A percentile compares a stretch with the other conserved stretches of the same genome.
These are phyloP conservation scores for Pholiota molesta DNA, from an alignment of 768 basidiomycete species.

Conservation along the genomic window DNA sequence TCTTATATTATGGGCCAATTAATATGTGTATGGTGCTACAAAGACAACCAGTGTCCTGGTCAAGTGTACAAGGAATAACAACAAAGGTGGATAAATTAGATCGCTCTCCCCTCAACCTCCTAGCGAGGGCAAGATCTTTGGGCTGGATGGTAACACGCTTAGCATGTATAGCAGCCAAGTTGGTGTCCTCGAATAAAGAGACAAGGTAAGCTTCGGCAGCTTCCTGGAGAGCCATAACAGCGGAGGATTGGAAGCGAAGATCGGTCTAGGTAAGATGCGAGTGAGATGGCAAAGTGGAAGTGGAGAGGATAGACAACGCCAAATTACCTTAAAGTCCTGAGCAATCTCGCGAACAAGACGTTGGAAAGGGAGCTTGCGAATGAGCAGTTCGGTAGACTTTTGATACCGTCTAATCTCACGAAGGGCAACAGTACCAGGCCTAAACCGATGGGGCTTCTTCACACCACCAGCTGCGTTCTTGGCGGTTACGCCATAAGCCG, in stretches of 20 bases:
- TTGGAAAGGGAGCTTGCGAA: constrained; percentile 71
- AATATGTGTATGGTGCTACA: constrained; percentile 14
- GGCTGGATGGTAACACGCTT: constrained; percentile 64
- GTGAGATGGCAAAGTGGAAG: neutral
- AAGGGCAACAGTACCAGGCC: constrained; percentile 78
- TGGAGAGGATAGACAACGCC: neutral
- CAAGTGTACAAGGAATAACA: constrained; percentile 10
- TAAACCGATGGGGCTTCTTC: constrained; percentile 84
- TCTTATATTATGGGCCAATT: neutral
- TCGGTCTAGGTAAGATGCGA: constrained; percentile 49
- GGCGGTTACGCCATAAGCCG: constrained; percentile 6
- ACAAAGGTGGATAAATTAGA: constrained; percentile 26
- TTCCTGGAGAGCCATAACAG: constrained; percentile 70
- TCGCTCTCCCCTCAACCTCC: constrained; percentile 38
- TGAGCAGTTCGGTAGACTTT: constrained; percentile 65
- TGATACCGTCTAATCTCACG: constrained; percentile 73
- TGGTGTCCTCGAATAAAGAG: constrained; percentile 72
- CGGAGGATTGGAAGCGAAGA: constrained; percentile 76
- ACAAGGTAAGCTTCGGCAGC: constrained; percentile 73
- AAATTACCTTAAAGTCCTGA: constrained; percentile 73
- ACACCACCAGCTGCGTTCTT: constrained; percentile 63
- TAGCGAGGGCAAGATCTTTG: constrained; percentile 61
- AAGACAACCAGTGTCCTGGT: constrained; percentile 10
- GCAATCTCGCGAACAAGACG: constrained; percentile 80
- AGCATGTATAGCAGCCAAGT: constrained; percentile 63